Evolutionary conservation across 805 yeast species (phyloP).

Genomic region (Monosporozyma aerobia): DNA sequence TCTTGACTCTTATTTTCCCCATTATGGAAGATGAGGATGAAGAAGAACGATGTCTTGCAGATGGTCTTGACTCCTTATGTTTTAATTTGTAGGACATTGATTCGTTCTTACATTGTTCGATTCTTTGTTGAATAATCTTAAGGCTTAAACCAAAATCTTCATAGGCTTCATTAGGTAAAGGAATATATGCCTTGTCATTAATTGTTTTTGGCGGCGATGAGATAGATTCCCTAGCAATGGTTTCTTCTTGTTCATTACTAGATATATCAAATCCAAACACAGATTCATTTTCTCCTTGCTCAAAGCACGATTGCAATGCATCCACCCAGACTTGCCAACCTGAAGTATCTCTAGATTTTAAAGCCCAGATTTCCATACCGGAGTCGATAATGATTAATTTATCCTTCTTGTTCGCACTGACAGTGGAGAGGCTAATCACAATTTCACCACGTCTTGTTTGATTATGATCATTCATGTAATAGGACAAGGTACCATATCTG

Average conservation of each 20-base stretch:
- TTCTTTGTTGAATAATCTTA: constrained; percentile 18
- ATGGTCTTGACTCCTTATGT: background rate
- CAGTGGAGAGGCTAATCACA: constrained; percentile 75
- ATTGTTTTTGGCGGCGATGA: background rate
- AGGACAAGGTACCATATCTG: constrained; percentile 73
- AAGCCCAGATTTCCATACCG: constrained; percentile 89
- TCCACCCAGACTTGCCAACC: constrained; percentile 79
- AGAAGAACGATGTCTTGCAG: constrained; percentile 3
- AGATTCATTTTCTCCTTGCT: constrained; percentile 7
- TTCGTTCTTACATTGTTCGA: constrained; percentile 23
- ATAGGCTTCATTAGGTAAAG: constrained; percentile 16
- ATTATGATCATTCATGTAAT: constrained; percentile 62
- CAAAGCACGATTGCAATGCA: constrained; percentile 49
- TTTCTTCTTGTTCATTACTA: background rate
- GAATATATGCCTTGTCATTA: constrained; percentile 4
- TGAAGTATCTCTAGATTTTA: constrained; percentile 54
- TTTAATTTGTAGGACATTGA: constrained; percentile 14
- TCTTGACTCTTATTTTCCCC: constrained; percentile 4
- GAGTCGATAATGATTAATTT: constrained; percentile 77
- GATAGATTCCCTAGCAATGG: background rate
- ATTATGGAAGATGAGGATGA: constrained; percentile 13
- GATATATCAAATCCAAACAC: background rate
- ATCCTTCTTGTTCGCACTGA: constrained; percentile 63
- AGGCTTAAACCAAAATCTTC: constrained; percentile 14
- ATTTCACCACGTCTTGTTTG: constrained; percentile 76